Conservation (phyloP, 2,329 filamentous ascomycete genomes). For the Phaeomoniella chlamydospora region DNA sequence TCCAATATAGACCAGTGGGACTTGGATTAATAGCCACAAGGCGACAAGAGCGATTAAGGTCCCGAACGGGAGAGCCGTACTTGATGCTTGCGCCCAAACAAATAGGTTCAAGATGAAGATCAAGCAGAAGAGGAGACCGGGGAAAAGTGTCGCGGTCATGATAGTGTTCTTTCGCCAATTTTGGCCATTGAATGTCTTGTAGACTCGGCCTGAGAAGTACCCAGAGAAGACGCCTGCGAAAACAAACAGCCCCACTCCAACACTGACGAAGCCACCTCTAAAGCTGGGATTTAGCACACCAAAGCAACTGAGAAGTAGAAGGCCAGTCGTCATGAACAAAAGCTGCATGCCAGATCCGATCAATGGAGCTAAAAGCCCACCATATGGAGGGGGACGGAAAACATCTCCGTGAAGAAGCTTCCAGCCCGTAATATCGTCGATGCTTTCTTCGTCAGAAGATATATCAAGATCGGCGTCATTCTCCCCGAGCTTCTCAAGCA, state of each 20-base stretch:
- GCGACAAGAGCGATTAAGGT: slow-evolving; percentile 59
- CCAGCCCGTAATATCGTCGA: slow-evolving; percentile 77
- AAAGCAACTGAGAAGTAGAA: slow-evolving; percentile 58
- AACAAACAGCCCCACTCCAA: slow-evolving; percentile 69
- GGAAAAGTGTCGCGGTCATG: slow-evolving; percentile 63
- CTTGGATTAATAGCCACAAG: slow-evolving; percentile 74
- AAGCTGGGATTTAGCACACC: slow-evolving; percentile 75
- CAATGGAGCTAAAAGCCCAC: slow-evolving; percentile 61
- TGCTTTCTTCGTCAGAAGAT: slow-evolving; percentile 53
- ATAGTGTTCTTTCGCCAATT: slow-evolving; percentile 64
- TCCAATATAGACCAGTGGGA: slow-evolving; percentile 70
- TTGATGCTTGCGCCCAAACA: slow-evolving; percentile 80
- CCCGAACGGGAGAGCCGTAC: slow-evolving; percentile 71
- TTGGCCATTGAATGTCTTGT: slow-evolving; percentile 66
- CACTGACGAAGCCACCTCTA: slow-evolving; percentile 77
- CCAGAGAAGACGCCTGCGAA: slow-evolving; percentile 74
- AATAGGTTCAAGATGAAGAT: slow-evolving; percentile 76
- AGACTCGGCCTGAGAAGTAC: slow-evolving; percentile 72
- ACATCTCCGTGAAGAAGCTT: slow-evolving; percentile 81
- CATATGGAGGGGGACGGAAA: slow-evolving; percentile 58
- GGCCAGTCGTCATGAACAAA: slow-evolving; percentile 62
- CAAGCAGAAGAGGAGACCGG: slow-evolving; percentile 59
- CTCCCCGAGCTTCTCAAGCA: slow-evolving; percentile 43
- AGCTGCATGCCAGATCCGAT: slow-evolving; percentile 79
- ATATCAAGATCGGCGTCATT: slow-evolving; percentile 33